Base-by-base conservation (phyloP, 306 rosid genomes). In the Lathyrus tuberosus region DNA sequence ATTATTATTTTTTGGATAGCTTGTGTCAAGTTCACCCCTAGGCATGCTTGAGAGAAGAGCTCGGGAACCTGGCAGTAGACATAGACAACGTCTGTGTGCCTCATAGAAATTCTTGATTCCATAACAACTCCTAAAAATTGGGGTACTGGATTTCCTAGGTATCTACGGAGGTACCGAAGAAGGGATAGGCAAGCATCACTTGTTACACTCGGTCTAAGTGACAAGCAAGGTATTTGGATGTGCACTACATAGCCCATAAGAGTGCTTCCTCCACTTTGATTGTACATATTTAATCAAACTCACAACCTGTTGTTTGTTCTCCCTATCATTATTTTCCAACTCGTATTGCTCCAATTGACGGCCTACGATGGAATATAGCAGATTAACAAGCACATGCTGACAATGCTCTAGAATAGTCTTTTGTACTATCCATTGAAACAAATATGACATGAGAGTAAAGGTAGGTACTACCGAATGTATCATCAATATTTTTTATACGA, bases 21-120 rank as follows among this genome's bases (percentile, higher is more conserved):
- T 33, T 9, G 66, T 62, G 75, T 87, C 92, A 57, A 80, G 82
- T 82, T 91, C 99, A 76, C 91, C 97, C 46, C 99, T 83, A 60
- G 99, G 99, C 97, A 94, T 89, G 84, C 99, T 94, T 26, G 99
- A 94, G 76, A 91, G 97, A 42, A 94, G 97, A 94, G 99, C 84
- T 94, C 96, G 69, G 91, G n/a, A n/a, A n/a, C n/a, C n/a, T n/a
- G n/a, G n/a, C n/a, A n/a, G n/a, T n/a, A n/a, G n/a, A n/a, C n/a
- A 74, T 94, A 97, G 68, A 94, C 99, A 79, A 94, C 91, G 86
- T 94, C 99, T 7, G 99, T 94, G 85, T 94, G 96, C 99, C 91
- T 94, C 95, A 94, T 84, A 54, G 97, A 67, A 71, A 91, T 94
- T n/a, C n/a, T n/a, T n/a, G n/a, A n/a, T 89, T 91, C 97, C 96